Evolutionary conservation across 2,329 filamentous ascomycete species (phyloP), one percentile per base, ranked within the genome.

Genomic region (Parascedosporium putredinis): DNA sequence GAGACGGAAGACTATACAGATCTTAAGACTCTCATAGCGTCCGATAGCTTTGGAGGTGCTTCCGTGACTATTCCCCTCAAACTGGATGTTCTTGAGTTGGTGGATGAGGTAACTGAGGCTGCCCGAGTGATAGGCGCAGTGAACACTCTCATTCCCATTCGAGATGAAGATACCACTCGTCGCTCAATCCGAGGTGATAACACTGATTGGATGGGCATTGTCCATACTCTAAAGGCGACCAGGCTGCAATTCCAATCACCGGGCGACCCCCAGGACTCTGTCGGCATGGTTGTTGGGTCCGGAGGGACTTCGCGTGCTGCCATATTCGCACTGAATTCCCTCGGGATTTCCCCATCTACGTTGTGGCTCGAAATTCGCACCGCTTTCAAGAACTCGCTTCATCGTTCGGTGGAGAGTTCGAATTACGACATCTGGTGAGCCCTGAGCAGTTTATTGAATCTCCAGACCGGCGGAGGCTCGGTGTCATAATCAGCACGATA

Each of bases 41-140:
- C 80, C 1, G 70, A 83, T 1, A 74, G 84, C 56, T 98, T 98
- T 61, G 93, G 93, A 6, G 93, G 93, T 51, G 91, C 88, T 3
- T 96, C 89, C 3, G 88, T 98, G 43, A 98, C 93, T 0, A 97
- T 98, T 47, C 93, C 93, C 1, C 73, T 98, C 50, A 98, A 98
- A 69, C 72, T 93, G 25, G 88, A 95, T 57, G 81, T 97, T 51
- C 88, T 94, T 69, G 74, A 78, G 0, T 67, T 91, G 4, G 71
- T 98, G 12, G 89, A 97, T 61, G 80, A 84, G 49, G 73, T 96
- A 51, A 84, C 88, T 0, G 78, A 83, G 25, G 83, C 93, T 49
- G 91, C 89, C 12, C 78, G 79, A 55, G 72, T 79, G 25, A 96
- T 98, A 54, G 93, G 93, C 20, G 93, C 93, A 3, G 85, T 97